Evolutionary conservation across 441 rosid species (phyloP), one percentile per base, ranked within the genome.

Genomic region (Syzygium malaccense): DNA sequence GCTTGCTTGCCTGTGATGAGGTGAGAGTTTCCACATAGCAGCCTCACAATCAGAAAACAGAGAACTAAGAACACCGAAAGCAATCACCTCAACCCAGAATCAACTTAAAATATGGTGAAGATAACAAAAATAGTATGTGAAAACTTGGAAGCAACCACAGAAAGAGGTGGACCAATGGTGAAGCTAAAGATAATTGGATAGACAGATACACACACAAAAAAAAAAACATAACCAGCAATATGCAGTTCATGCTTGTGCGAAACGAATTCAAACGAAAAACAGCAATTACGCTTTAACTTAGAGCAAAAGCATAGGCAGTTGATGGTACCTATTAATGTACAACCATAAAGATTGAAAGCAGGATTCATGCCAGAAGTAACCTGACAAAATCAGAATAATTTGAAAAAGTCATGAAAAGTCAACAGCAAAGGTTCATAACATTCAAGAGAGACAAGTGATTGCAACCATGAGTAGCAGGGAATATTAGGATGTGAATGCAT

Each of bases 351-450:
- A 92, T 95, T 97, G 92, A 97, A 96, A 86, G 93, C 94, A 80
- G 98, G 98, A 92, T 97, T 96, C 98, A 97, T 97, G 89, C 98
- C 98, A 58, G 99, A 97, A 85, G 98, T 95, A 86, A 96, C 97
- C 98, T 96, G 91, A 88, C 10, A 49, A 45, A 60, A 86, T 60
- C 45, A 87, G 25, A 55, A 56, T 66, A 56, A 71, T 86, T 19
- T 75, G 86, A 8, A 66, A 86, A 26, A 75, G 51, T 75, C 83
- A 75, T 75, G 83, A 75, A 75, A 41, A 23, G n/a, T 75, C 83
- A 75, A 75, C 83, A 41, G 25, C 14, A 75, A 41, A 23, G n/a
- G 9, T 75, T 23, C 51, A 75, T 13, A 51, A 75, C 83, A 75
- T 75, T 41, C 83, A 75, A 23, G 83, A 75, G 41, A 75, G 51